Conservation (phyloP, 768 basidiomycete species). For the Paxillus involutus region DNA sequence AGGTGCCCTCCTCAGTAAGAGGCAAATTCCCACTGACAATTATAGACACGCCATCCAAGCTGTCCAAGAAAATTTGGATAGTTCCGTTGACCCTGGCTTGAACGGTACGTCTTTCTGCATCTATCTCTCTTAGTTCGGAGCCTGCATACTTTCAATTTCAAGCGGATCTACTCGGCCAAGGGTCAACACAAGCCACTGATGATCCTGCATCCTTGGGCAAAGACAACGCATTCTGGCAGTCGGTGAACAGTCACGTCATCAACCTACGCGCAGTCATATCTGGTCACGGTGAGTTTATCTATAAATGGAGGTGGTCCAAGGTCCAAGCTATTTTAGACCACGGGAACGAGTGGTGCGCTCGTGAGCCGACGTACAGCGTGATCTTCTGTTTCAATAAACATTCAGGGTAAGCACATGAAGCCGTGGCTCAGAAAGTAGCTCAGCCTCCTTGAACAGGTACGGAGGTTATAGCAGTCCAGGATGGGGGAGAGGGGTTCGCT, state of each 20-base stretch:
- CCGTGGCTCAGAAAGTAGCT: background rate
- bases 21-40: background rate
- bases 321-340: slow-evolving; percentile 48
- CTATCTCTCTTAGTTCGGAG: background rate
- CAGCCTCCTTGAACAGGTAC: slow-evolving; percentile 42
- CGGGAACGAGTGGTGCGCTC: slow-evolving; percentile 78
- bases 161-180: slow-evolving; percentile 54
- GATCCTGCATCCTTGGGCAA: slow-evolving; percentile 38
- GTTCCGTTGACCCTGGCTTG: slow-evolving; percentile 40
- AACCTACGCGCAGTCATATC: slow-evolving; percentile 69
- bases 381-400: slow-evolving; percentile 80
- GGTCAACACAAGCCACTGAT: slow-evolving; percentile 61
- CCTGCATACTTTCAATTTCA: background rate
- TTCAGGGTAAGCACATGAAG: slow-evolving; percentile 49
- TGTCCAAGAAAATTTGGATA: slow-evolving; percentile 36
- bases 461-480: slow-evolving; percentile 51
- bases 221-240: slow-evolving; percentile 63
- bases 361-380: slow-evolving; percentile 58
- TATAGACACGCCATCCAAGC: slow-evolving; percentile 29
- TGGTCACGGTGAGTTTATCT: slow-evolving; percentile 56
- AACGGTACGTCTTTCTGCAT: slow-evolving; percentile 30
- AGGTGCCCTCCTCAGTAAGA: slow-evolving; percentile 21
- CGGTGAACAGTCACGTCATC: slow-evolving; percentile 56
- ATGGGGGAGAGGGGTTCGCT: slow-evolving; percentile 70
- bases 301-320: background rate